Conservation (phyloP, 2,329 filamentous ascomycete species). For the Alternaria tenuissima region DNA sequence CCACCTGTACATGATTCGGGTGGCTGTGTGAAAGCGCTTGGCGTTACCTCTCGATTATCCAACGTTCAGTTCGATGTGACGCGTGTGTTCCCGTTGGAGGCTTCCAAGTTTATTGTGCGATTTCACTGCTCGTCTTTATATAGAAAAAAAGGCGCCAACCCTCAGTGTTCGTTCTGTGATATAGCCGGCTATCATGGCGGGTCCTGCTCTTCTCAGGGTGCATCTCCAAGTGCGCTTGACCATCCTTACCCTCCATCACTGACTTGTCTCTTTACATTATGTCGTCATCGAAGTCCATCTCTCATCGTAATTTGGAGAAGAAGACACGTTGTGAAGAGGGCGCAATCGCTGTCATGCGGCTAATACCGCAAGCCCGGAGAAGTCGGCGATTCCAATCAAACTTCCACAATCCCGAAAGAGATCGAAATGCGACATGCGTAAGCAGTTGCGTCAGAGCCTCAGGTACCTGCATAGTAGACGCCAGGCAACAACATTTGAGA, state of each 20-base stretch:
- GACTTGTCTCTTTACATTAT: not conserved
- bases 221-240: not conserved
- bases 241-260: not conserved
- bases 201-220: not conserved
- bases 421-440: constrained; percentile 21
- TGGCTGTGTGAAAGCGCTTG: not conserved
- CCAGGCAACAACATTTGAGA: constrained; percentile 19
- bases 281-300: not conserved
- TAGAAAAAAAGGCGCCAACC: not conserved
- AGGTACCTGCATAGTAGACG: constrained; percentile 15
- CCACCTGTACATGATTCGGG: not conserved
- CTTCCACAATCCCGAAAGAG: not conserved
- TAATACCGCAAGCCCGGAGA: not conserved
- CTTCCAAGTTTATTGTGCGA: not conserved
- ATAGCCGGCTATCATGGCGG: not conserved
- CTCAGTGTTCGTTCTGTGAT: not conserved
- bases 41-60: not conserved
- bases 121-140: not conserved
- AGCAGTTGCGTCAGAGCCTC: constrained; percentile 29
- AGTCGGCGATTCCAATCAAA: constrained; percentile 1
- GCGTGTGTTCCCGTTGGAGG: not conserved
- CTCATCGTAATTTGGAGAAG: not conserved
- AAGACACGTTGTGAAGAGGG: not conserved
- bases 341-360: not conserved
- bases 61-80: not conserved